A percentile compares a stretch with the other conserved stretches of the same genome.
These are phyloP conservation scores for Dacryopinax primogenitus DNA, from an alignment of 768 basidiomycete genomes.

Conservation along the genomic window DNA sequence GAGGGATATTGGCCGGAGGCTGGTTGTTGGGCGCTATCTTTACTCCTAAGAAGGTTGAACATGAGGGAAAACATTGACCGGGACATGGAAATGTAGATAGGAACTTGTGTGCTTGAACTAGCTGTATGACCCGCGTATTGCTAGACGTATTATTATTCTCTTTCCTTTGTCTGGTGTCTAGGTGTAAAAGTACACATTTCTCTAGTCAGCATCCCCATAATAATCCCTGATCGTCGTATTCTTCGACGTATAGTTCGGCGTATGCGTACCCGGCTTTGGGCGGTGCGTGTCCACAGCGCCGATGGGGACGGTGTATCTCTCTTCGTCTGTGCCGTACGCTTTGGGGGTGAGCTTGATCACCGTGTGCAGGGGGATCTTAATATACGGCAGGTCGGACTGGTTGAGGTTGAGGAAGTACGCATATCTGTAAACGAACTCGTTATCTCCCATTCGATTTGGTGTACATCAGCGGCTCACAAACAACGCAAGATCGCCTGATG, in stretches of 20 bases:
- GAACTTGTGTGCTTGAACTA: not conserved
- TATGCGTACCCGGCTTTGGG: slow-evolving; percentile 32
- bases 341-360: slow-evolving; percentile 97
- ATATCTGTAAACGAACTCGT: slow-evolving; percentile 42
- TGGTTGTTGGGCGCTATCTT: slow-evolving; percentile 31
- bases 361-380: slow-evolving; percentile 94
- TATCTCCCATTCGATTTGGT: not conserved
- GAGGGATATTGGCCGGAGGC: slow-evolving; percentile 39
- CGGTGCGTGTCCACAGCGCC: slow-evolving; percentile 90
- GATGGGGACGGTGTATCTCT: slow-evolving; percentile 83
- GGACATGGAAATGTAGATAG: no score
- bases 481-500: slow-evolving; percentile 86
- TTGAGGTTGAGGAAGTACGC: slow-evolving; percentile 91
- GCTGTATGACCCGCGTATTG: slow-evolving; percentile 7
- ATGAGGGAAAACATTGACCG: not conserved
- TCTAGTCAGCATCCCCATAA: not conserved
- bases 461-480: slow-evolving; percentile 16
- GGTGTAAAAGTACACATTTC: not conserved
- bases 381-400: slow-evolving; percentile 90
- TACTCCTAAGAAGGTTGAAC: not conserved
- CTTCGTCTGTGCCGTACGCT: slow-evolving; percentile 97
- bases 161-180: not conserved
- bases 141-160: not conserved
- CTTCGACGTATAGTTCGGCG: not conserved
- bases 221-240: slow-evolving; percentile 8